A percentile compares a stretch with the other conserved stretches of the same genome.
These are phyloP conservation scores for Rhodotorula sphaerocarpa DNA, from an alignment of 768 basidiomycete genomes.

Conservation along the genomic window DNA sequence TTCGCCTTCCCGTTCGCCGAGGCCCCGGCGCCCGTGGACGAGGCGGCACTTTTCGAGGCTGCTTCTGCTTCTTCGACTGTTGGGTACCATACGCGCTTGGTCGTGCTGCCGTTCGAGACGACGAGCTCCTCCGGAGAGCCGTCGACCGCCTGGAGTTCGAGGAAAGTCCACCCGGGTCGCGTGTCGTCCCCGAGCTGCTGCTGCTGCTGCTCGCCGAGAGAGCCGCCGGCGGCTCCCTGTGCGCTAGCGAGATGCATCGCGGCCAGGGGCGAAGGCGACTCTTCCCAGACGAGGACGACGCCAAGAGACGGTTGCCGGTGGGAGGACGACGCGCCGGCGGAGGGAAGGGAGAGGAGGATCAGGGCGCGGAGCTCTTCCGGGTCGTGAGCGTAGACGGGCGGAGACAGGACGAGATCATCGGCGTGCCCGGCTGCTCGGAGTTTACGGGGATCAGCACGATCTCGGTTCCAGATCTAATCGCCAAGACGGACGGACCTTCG, in stretches of 20 bases:
- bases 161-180: conserved; percentile 13
- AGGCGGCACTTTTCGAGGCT: not conserved
- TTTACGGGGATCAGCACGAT: not conserved
- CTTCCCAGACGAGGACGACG: conserved; percentile 3
- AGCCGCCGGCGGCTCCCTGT: not conserved
- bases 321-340: conserved; percentile 9
- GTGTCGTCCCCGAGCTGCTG: not conserved
- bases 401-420: conserved; percentile 6
- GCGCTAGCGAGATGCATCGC: not conserved
- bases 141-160: conserved; percentile 1
- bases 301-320: not conserved
- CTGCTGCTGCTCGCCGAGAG: too few species aligned
- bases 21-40: not conserved
- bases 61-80: not conserved
- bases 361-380: conserved; percentile 4
- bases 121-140: not conserved
- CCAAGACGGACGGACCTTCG: not conserved
- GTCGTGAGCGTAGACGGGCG: not conserved
- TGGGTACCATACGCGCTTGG: not conserved
- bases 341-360: conserved; percentile 8
- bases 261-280: not conserved
- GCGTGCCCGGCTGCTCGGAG: not conserved
- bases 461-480: too few species aligned
- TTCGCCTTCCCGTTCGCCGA: not conserved
- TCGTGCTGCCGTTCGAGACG: not conserved